These are phyloP conservation scores for Sophora flavescens DNA, from an alignment of 306 rosid genomes.

Conservation along the genomic window DNA sequence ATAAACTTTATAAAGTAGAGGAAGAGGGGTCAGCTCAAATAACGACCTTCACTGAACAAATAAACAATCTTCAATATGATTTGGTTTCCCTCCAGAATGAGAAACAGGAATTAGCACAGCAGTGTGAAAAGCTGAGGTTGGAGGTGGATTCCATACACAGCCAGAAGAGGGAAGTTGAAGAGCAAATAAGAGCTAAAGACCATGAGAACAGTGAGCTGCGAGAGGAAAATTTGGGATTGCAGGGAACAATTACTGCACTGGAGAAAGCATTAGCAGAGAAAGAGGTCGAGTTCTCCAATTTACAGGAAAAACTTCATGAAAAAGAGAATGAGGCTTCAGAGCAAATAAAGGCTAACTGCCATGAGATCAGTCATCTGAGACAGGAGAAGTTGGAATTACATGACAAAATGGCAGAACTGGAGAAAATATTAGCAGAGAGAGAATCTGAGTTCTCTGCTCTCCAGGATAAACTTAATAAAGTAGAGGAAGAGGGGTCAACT, in stretches of 20 bases:
- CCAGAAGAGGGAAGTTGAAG: slow-evolving; percentile 61
- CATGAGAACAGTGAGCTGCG: too few species aligned
- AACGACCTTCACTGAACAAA: slow-evolving; percentile 43
- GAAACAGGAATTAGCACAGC: slow-evolving; percentile 44
- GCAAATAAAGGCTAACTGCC: slow-evolving; percentile 47
- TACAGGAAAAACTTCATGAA: too few species aligned
- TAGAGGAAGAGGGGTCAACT: slow-evolving; percentile 46
- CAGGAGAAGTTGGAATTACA: slow-evolving; percentile 55
- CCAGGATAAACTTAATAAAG: slow-evolving; percentile 43
- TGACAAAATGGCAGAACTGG: slow-evolving; percentile 43
- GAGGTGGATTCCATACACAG: slow-evolving; percentile 53
- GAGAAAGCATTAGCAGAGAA: too few species aligned
- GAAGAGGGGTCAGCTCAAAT: slow-evolving; percentile 46
- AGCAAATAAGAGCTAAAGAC: slow-evolving; percentile 26
- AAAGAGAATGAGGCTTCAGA: slow-evolving; percentile 8
- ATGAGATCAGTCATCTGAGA: slow-evolving; percentile 51
- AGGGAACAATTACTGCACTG: too few species aligned
- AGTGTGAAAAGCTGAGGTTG: slow-evolving; percentile 57
- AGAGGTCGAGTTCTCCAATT: too few species aligned
- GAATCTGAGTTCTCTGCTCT: slow-evolving; percentile 45
- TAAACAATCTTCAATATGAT: slow-evolving; percentile 58
- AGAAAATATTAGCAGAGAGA: slow-evolving; percentile 51
- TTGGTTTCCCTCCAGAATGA: slow-evolving; percentile 66
- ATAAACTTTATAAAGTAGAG: slow-evolving; percentile 42
- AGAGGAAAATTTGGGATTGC: too few species aligned